Evolutionary conservation across 2,329 filamentous ascomycete genomes (phyloP), one percentile per base, ranked within the genome.

Genomic region (Sporothrix pseudoabietina): DNA sequence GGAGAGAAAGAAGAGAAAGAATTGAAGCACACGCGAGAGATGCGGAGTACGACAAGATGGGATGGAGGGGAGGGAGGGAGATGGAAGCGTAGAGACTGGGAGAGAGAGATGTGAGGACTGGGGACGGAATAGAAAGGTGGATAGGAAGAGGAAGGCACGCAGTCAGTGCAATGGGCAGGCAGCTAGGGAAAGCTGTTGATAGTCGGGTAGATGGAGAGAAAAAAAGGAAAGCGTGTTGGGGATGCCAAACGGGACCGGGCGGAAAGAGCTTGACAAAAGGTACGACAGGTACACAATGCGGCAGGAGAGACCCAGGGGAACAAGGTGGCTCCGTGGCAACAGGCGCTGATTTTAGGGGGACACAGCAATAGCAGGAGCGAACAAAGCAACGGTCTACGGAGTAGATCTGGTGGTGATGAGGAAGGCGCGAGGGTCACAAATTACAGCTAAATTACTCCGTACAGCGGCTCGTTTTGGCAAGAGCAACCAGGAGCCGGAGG

Each of bases 141-240:
- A 63, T 22, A 52, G 30, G 47, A 52, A 32, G 47, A 30, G 35
- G 59, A 49, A 26, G 26, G n/a, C 30, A 35, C 35, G 35, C 35
- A 35, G 35, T 35, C 8, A 71, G 44, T 57, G 30, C 39, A 63
- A 32, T 49, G 30, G 30, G 71, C 39, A 61, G 71, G 54, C 41
- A 73, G 49, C 41, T 68, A 19, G 12, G 47, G 41, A 63, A 71
- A 73, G 72, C 66, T 71, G 72, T 73, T 74, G 68, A 63, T 63
- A n/a, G 69, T 68, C 72, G 75, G 75, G 32, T 69, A 72, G 75
- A 73, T 55, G 75, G 75, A 75, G 65, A 26, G 68, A 71, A 59
- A 59, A 61, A 59, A 32, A 49, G 49, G 14, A 47, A 71, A 44
- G 59, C 35, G 72, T 73, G 74, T 75, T 75, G 74, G 74, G 74